Percentiles rank a stretch among this genome's conserved stretches.
These are phyloP conservation scores for Aspergillus pseudoviridinutans DNA, from an alignment of 2,329 filamentous ascomycete species.

Conservation along the genomic window DNA sequence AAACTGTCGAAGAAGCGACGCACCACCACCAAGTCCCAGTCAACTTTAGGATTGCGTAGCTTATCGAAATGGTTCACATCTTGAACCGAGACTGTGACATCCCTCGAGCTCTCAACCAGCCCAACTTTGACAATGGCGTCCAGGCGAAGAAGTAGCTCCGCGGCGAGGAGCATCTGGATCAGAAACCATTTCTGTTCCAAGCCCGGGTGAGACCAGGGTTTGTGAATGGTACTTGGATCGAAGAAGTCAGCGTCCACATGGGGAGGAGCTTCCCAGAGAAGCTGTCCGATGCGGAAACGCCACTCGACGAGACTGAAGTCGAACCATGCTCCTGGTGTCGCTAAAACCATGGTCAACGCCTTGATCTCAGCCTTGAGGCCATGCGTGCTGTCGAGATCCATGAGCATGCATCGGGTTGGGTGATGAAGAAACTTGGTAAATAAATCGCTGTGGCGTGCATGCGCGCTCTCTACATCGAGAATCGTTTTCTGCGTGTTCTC, in stretches of 20 bases:
- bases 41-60: slow-evolving; percentile 48
- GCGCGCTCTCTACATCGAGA: slow-evolving; percentile 30
- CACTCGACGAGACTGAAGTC: slow-evolving; percentile 46
- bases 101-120: slow-evolving; percentile 37
- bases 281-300: slow-evolving; percentile 44
- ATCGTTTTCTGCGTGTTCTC: slow-evolving; percentile 30
- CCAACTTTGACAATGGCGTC: slow-evolving; percentile 45
- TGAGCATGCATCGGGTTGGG: slow-evolving; percentile 24
- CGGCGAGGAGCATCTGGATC: slow-evolving; percentile 52
- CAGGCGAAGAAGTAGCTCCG: slow-evolving; percentile 52
- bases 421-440: slow-evolving; percentile 39
- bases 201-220: slow-evolving; percentile 22
- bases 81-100: slow-evolving; percentile 38
- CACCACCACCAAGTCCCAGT: slow-evolving; percentile 55
- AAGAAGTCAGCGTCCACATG: slow-evolving; percentile 35
- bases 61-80: slow-evolving; percentile 46
- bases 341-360: slow-evolving; percentile 41
- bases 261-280: slow-evolving; percentile 40
- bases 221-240: slow-evolving; percentile 10
- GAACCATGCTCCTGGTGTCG: slow-evolving; percentile 43
- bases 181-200: slow-evolving; percentile 52
- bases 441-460: slow-evolving; percentile 31
- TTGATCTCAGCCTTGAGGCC: slow-evolving; percentile 46
- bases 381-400: slow-evolving; percentile 22
- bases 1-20: slow-evolving; percentile 52